Conservation (phyloP, 306 rosid species). For the Biancaea sappan region DNA sequence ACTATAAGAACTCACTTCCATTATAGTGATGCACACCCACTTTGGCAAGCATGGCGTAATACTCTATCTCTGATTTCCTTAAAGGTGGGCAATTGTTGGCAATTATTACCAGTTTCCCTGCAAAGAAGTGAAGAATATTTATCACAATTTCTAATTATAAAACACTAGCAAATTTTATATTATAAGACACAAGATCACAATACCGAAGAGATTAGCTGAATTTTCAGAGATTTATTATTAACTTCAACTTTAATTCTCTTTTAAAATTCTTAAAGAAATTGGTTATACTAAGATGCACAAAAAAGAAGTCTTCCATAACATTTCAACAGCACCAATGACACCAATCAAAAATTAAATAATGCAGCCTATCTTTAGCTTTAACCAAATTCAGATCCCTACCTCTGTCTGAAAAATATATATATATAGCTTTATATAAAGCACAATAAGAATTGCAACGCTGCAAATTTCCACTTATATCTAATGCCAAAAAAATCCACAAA, state of each 20-base stretch:
- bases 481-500: neutral
- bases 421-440: neutral
- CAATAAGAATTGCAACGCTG: neutral
- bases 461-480: neutral
- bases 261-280: neutral
- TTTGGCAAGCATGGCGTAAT: constrained; percentile 57
- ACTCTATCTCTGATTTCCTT: constrained; percentile 57
- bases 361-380: neutral
- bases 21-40: constrained; percentile 59
- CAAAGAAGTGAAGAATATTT: neutral
- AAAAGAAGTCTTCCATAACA: neutral
- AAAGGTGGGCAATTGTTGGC: constrained; percentile 67
- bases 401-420: neutral
- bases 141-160: neutral
- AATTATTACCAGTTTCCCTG: constrained; percentile 59
- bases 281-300: neutral
- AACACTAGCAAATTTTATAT: neutral
- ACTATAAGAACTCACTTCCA: constrained; percentile 46
- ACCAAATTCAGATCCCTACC: neutral
- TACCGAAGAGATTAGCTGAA: neutral
- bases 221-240: neutral
- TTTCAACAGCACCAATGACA: neutral
- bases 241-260: neutral
- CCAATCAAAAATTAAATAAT: neutral
- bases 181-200: neutral